Conservation (phyloP, 106 monocot genomes). For the Gastrodia elata region DNA sequence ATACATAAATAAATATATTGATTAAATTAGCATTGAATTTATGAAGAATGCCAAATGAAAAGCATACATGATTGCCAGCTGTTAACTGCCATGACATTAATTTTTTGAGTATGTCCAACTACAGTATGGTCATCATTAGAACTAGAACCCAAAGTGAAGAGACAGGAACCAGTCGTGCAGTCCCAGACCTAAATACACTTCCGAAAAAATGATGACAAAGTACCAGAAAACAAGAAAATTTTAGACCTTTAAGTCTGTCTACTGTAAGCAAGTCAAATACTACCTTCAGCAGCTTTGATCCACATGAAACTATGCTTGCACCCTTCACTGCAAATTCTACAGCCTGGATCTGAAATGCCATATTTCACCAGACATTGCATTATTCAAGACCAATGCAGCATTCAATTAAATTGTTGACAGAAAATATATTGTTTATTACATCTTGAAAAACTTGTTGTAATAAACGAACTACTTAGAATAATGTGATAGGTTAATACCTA, state of each 20-base stretch:
- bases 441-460: neutral
- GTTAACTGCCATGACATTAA: slow-evolving; percentile 85
- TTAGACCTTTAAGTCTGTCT: neutral
- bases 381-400: neutral
- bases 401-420: neutral
- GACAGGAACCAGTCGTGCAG: slow-evolving; percentile 87
- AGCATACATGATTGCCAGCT: slow-evolving; percentile 75
- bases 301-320: slow-evolving; percentile 88
- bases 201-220: neutral
- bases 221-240: neutral
- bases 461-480: neutral
- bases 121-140: slow-evolving; percentile 29
- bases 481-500: neutral
- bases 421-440: neutral
- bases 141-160: slow-evolving; percentile 62
- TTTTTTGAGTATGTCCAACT: slow-evolving; percentile 61
- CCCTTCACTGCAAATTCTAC: slow-evolving; percentile 83
- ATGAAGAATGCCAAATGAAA: neutral
- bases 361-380: neutral
- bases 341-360: slow-evolving; percentile 52
- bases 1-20: neutral
- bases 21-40: neutral
- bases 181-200: slow-evolving; percentile 87
- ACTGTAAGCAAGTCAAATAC: neutral
- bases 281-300: slow-evolving; percentile 74